Percentiles rank a stretch among this genome's conserved stretches.
Evolutionary conservation across 805 yeast genomes (phyloP).

Genomic region (Ogataea zsoltii): DNA sequence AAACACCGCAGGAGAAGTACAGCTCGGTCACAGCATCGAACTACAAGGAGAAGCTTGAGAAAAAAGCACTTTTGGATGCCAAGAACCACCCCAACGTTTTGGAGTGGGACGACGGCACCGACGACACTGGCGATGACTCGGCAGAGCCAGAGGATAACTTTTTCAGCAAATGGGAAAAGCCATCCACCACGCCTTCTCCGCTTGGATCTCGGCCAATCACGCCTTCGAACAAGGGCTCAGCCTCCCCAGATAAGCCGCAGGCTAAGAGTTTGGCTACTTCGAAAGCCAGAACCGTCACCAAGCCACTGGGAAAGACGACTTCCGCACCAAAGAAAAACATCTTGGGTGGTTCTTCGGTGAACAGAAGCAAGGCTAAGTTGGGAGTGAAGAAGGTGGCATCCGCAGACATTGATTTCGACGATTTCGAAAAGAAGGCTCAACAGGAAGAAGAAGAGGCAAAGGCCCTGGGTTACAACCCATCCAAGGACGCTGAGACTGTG

Average conservation of each 20-base stretch:
- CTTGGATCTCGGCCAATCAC: slow-evolving; percentile 46
- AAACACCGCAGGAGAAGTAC: slow-evolving; percentile 77
- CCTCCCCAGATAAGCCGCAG: slow-evolving; percentile 31
- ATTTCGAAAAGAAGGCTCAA: slow-evolving; percentile 74
- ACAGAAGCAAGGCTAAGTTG: slow-evolving; percentile 58
- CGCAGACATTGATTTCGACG: slow-evolving; percentile 57
- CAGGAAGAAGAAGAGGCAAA: slow-evolving; percentile 74
- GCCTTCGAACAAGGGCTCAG: slow-evolving; percentile 32
- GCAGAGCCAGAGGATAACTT: slow-evolving; percentile 72
- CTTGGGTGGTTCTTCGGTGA: slow-evolving; percentile 44
- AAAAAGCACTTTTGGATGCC: slow-evolving; percentile 66
- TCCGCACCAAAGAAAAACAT: slow-evolving; percentile 35
- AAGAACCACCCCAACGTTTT: slow-evolving; percentile 70
- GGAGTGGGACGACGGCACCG: slow-evolving; percentile 53
- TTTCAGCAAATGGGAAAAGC: slow-evolving; percentile 88
- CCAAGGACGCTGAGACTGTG: slow-evolving; percentile 20
- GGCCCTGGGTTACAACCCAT: slow-evolving; percentile 53
- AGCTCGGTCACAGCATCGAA: slow-evolving; percentile 75
- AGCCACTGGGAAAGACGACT: slow-evolving; percentile 20
- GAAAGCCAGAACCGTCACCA: slow-evolving; percentile 36
- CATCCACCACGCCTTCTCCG: slow-evolving; percentile 55
- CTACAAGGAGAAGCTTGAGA: slow-evolving; percentile 78
- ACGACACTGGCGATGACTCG: slow-evolving; percentile 59
- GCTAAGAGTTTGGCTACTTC: slow-evolving; percentile 20
- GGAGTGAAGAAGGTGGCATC: slow-evolving; percentile 56